Evolutionary conservation across 352 stramenopile genomes (phyloP).

Genomic region (Phytopythium delawarense): DNA sequence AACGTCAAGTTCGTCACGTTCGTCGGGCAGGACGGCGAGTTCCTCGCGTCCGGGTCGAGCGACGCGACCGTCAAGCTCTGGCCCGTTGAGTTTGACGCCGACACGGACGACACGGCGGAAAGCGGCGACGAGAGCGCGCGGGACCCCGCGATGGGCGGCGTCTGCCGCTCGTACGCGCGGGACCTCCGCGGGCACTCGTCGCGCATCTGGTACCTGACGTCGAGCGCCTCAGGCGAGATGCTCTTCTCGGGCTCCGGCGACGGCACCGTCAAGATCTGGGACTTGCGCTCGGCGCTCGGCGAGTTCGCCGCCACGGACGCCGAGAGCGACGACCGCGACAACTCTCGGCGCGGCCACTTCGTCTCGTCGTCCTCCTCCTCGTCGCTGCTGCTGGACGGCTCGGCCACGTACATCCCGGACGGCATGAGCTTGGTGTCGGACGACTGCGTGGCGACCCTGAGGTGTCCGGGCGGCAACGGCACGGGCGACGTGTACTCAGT

Average conservation of each 20-base stretch:
- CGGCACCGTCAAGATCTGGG: conserved; percentile 84
- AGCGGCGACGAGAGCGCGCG: conserved; percentile 12
- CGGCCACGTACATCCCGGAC: conserved; percentile 23
- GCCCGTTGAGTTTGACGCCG: conserved; percentile 53
- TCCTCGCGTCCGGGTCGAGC: conserved; percentile 81
- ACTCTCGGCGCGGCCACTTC: conserved; percentile 24
- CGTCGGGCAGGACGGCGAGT: conserved; percentile 76
- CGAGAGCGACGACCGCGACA: conserved; percentile 33
- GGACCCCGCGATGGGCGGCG: conserved; percentile 25
- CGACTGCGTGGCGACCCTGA: conserved; percentile 52
- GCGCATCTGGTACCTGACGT: conserved; percentile 79
- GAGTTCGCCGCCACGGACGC: conserved; percentile 32
- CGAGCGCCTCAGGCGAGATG: conserved; percentile 54
- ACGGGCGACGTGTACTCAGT: conserved; percentile 81
- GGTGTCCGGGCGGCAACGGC: conserved; percentile 28
- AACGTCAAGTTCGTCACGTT: conserved; percentile 90
- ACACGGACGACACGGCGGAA: not conserved
- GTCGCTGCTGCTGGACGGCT: conserved; percentile 6
- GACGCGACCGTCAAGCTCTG: conserved; percentile 86
- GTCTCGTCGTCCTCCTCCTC: conserved; percentile 26
- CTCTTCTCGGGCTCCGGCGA: conserved; percentile 81
- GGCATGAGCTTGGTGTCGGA: conserved; percentile 35
- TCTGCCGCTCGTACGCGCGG: conserved; percentile 52
- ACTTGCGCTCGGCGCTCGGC: conserved; percentile 55
- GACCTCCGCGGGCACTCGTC: conserved; percentile 76